Base-by-base conservation (phyloP, 192 early-diverging fungal species). In the Geosiphon pyriformis region DNA sequence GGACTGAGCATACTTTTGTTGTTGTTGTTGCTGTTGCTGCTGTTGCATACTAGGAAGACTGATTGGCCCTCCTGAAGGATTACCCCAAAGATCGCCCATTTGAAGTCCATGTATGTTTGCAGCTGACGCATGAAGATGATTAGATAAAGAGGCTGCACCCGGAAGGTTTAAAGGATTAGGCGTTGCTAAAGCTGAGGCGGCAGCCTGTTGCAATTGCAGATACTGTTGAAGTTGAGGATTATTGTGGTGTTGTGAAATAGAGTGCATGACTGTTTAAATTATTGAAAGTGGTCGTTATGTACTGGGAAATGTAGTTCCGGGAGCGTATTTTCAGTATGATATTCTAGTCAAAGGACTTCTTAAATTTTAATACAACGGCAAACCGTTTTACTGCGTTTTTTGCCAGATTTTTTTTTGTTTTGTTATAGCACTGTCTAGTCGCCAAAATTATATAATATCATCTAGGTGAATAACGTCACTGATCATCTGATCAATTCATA, bases 191-290 rank as follows among this genome's bases (percentile, higher is more conserved):
- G 73, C n/a, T 26, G 62, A 25, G 47, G 64, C 56, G 42, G 62
- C 22, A 63, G 78, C 49, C 34, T 68, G 70, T 51, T 71, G 72
- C 34, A 76, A 71, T 27, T 78, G 76, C 20, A 78, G 60, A 26
- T 75, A 78, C 34, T 78, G 81, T 55, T 81, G 80, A n/a, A 78
- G 71, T 42, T 80, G 74, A 1, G 72, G 75, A 22, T 78, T 78
- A 31, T 68, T 64, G 33, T 66, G 51, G 27, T 66, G 66, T 34
- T 66, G 70, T 20, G 60, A 23, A 6, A 69, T 59, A 29, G 68
- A 69, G 30, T 69, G 59, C 68, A 69, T 69, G 37, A 15, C 15
- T 42, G 37, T 10, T 15, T 42, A 42, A 42, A n/a, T n/a, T n/a
- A n/a, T n/a, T n/a, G n/a, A n/a, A n/a, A n/a, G n/a, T n/a, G n/a